A percentile compares a stretch with the other conserved stretches of the same genome.
Conservation (phyloP, 2,329 filamentous ascomycete genomes). For the Microdochium nivale region DNA sequence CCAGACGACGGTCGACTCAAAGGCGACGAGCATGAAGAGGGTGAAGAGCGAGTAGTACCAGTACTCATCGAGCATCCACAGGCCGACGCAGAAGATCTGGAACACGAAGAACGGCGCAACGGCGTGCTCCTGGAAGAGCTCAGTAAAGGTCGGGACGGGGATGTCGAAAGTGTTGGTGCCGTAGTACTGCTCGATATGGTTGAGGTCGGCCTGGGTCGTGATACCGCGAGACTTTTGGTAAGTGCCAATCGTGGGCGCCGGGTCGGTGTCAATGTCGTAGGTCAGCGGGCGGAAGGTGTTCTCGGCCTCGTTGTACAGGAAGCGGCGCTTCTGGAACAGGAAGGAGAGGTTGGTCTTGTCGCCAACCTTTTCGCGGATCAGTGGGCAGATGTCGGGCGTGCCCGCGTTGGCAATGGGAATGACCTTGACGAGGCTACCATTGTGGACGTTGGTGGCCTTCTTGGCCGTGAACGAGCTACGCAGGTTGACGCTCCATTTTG, state of each 20-base stretch:
- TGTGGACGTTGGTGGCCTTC: conserved; percentile 58
- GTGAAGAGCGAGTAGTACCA: conserved; percentile 99
- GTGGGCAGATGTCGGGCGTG: conserved; percentile 73
- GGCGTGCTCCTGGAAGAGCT: conserved; percentile 96
- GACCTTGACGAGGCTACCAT: conserved; percentile 84
- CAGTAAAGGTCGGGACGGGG: conserved; percentile 87
- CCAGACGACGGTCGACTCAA: conserved; percentile 99
- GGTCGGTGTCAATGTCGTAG: conserved; percentile 78
- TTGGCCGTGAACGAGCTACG: conserved; percentile 73
- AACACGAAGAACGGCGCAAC: conserved; percentile 99
- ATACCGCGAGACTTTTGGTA: conserved; percentile 81
- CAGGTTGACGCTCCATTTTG: conserved; percentile 93
- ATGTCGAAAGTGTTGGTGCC: conserved; percentile 96
- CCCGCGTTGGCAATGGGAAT: conserved; percentile 86
- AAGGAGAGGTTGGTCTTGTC: conserved; percentile 77
- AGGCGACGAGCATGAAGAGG: conserved; percentile 93
- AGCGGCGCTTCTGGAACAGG: conserved; percentile 95
- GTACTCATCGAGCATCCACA: conserved; percentile 99
- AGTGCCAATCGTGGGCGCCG: conserved; percentile 66
- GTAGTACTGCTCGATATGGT: conserved; percentile 82
- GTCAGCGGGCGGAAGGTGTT: conserved; percentile 73
- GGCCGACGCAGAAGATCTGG: conserved; percentile 94
- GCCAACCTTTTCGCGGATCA: conserved; percentile 67
- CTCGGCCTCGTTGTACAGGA: conserved; percentile 67
- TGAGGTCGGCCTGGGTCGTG: conserved; percentile 63